phyloP scores from a whole-genome alignment of 495 filamentous ascomycete species.

The Daldinia loculata region DNA sequence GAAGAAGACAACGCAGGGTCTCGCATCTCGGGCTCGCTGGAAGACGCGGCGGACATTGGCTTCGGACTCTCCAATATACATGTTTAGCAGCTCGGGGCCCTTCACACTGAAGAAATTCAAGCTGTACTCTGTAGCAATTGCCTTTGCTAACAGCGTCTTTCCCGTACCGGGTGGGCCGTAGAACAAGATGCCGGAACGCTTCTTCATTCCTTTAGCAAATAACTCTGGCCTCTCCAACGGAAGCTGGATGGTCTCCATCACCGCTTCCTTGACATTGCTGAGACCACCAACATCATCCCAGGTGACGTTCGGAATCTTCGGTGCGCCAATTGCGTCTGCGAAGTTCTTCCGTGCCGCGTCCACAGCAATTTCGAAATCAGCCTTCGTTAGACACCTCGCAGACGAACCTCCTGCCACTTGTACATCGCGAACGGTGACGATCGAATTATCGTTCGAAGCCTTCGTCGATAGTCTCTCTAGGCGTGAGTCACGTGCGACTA shows the following conservation, averaged over 20 bases:
- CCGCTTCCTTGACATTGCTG: slow-evolving; percentile 90
- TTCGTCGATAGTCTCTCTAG: slow-evolving; percentile 71
- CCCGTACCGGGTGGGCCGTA: slow-evolving; percentile 97
- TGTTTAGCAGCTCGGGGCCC: slow-evolving; percentile 95
- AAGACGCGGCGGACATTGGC: slow-evolving; percentile 97
- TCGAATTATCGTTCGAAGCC: slow-evolving; percentile 46
- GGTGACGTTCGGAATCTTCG: slow-evolving; percentile 95
- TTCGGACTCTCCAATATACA: slow-evolving; percentile 99
- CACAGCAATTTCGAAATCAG: slow-evolving; percentile 88
- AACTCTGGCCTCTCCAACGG: slow-evolving; percentile 92
- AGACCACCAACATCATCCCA: slow-evolving; percentile 98
- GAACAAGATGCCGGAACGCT: slow-evolving; percentile 95
- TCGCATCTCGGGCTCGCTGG: slow-evolving; percentile 89
- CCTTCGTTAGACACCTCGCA: slow-evolving; percentile 78
- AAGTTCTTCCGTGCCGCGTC: slow-evolving; percentile 97
- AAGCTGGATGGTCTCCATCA: slow-evolving; percentile 95
- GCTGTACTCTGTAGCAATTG: slow-evolving; percentile 97
- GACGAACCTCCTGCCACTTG: slow-evolving; percentile 87
- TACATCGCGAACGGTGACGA: slow-evolving; percentile 78
- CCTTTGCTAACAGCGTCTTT: slow-evolving; percentile 96
- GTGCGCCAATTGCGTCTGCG: slow-evolving; percentile 94
- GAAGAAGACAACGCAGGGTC: slow-evolving; percentile 99
- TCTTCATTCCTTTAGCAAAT: slow-evolving; percentile 99
- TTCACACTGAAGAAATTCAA: slow-evolving; percentile 99
- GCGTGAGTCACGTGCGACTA: slow-evolving; percentile 75